Base-by-base conservation (phyloP, 148 eudicot species). In the Amaranthus cruentus region DNA sequence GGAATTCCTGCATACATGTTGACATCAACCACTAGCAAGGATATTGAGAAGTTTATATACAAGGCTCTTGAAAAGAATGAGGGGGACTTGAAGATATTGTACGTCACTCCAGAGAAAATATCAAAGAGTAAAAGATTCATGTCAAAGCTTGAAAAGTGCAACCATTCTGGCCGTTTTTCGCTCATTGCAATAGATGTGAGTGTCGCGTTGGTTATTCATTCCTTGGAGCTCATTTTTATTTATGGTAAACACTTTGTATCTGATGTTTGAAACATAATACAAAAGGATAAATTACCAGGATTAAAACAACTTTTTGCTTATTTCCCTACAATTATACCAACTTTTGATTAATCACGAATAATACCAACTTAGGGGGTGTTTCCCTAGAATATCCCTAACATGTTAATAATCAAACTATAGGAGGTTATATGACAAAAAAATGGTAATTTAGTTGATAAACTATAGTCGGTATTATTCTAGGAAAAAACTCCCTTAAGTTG, bases 121-220 rank as follows among this genome's bases (percentile, higher is more conserved):
- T 96, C 99, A 58, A 96, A 96, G 85, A 96, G 99, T 86, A 96
- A 96, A 84, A 87, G 99, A 79, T 96, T 96, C 79, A 89, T 96
- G 94, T 96, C 99, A 67, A 96, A 96, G 83, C 96, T 96, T 77
- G 99, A 96, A 76, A 96, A 96, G 76, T 96, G 99, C 83, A 93
- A 96, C 77, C 89, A 89, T 80, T 92, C 91, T 79, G 94, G 97
- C 49, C 96, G 99, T 60, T 91, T 96, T 55, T 86, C 97, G n/a
- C 83, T 96, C 68, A 92, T 96, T 80, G 87, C 99, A 66, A 87
- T 96, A 70, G 99, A 96, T 86, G 99, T 88, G 85, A 85, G 93
- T 81, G 67, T 68, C 73, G 7, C 18, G 48, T 46, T 68, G 50
- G 44, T 50, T 55, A 56, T 47, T 65, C 53, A 62, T 52, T 49